Base-by-base conservation (phyloP, 768 basidiomycete genomes). In the Gymnopilus dilepis region DNA sequence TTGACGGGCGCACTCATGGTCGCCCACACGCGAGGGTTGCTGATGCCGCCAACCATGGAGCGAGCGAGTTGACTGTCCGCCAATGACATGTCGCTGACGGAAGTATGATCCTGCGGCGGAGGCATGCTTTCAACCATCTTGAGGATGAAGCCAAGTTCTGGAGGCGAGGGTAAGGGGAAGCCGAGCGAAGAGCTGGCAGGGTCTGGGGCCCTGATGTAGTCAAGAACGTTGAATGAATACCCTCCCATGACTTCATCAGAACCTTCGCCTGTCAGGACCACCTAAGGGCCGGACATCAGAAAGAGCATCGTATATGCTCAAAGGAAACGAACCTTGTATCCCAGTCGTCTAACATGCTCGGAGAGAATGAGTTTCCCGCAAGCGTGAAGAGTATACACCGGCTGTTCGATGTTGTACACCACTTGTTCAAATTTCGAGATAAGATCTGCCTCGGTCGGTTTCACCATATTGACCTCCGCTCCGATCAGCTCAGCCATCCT, bases 41-140 rank as follows among this genome's bases (percentile, higher is more conserved):
- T 51, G n/a, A 51, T 51, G 8, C 50, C 50, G 15, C 50, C 50
- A 26, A 51, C 50, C 50, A 51, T 51, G 30, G 50, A 51, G 4
- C 50, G 50, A 13, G 50, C 50, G 28, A 51, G 24, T 2, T 51
- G 50, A 51, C 50, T 51, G 21, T 51, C 50, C n/a, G 31, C 9
- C 30, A 34, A 31, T 7, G 50, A 52, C 50, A 52, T 52, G 19
- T 34, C 50, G 50, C 30, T 37, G 7, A 52, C 31, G 30, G 50
- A 52, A 1, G 50, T 52, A 12, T 52, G 50, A 15, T 52, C 50
- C 50, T 52, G 50, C 15, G 50, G 50, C 30, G 50, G 50, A 12
- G 50, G 30, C 50, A 52, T 34, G 50, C 50, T 52, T 52, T 52
- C 50, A 8, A 52, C 33, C 50, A 52, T 34, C 28, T 52, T 52